These are phyloP conservation scores for Erodium maritimum DNA, from an alignment of 345 rosid species.

Conservation along the genomic window DNA sequence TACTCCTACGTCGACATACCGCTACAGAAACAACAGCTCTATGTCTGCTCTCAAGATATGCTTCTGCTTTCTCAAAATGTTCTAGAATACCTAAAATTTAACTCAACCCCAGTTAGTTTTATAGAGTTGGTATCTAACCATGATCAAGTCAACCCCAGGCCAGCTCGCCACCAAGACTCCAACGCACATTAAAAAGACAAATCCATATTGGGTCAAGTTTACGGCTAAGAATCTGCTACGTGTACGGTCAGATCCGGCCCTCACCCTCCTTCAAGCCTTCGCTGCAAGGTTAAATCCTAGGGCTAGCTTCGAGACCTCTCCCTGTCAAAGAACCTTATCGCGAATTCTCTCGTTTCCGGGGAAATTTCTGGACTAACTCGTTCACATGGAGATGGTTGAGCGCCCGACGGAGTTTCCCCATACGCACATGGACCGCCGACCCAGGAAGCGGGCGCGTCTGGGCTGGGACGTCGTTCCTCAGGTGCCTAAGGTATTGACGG, in stretches of 20 bases:
- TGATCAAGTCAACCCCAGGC: conserved; percentile 9
- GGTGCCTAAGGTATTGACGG: conserved; percentile 43
- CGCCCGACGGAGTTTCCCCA: conserved; percentile 62
- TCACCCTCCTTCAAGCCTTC: conserved; percentile 13
- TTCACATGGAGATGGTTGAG: conserved; percentile 68
- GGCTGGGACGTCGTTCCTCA: conserved; percentile 79
- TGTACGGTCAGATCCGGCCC: conserved; percentile 28
- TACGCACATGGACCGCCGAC: conserved; percentile 65
- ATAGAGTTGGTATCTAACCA: conserved; percentile 18
- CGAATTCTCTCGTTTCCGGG: conserved; percentile 5
- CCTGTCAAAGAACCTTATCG: neutral
- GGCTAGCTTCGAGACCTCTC: conserved; percentile 16
- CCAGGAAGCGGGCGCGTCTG: conserved; percentile 76
- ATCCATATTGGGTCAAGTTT: neutral
- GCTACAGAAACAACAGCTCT: too few relatives aligned
- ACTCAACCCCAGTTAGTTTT: conserved; percentile 25
- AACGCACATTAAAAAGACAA: neutral
- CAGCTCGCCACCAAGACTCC: neutral
- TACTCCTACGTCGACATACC: too few relatives aligned
- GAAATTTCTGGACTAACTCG: conserved; percentile 1
- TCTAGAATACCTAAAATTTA: neutral
- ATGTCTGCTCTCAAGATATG: too few relatives aligned
- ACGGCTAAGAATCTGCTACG: conserved; percentile 26
- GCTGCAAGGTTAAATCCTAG: conserved; percentile 30
- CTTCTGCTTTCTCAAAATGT: too few relatives aligned